Evolutionary conservation across 352 stramenopile species (phyloP).

Genomic region (Achlya hypogyna): DNA sequence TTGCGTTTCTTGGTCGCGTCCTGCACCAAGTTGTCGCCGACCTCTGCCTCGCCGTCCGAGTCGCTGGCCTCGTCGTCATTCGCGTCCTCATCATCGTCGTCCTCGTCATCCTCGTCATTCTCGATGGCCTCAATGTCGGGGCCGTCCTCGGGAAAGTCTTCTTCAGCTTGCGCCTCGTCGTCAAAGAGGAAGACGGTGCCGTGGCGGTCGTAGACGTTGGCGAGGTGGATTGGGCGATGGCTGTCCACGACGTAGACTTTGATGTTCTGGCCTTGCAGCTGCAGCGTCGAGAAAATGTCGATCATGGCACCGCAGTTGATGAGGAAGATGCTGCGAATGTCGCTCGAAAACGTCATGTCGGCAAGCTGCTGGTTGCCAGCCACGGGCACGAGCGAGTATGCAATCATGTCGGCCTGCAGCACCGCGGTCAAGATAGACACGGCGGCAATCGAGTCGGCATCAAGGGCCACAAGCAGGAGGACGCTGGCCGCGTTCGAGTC

Average conservation of each 20-base stretch:
- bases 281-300: constrained; percentile 83
- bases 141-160: constrained; percentile 77
- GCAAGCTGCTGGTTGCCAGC: constrained; percentile 79
- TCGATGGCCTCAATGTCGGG: constrained; percentile 57
- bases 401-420: constrained; percentile 65
- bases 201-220: constrained; percentile 89
- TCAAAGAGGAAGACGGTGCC: constrained; percentile 80
- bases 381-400: constrained; percentile 65
- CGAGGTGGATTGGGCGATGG: constrained; percentile 92
- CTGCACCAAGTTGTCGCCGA: constrained; percentile 26
- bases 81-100: constrained; percentile 42
- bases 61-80: constrained; percentile 46
- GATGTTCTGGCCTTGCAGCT: constrained; percentile 39
- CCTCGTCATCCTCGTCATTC: constrained; percentile 54
- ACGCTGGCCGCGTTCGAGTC: constrained; percentile 68
- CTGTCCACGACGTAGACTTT: constrained; percentile 94
- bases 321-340: constrained; percentile 87
- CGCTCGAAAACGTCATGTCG: constrained; percentile 30
- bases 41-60: constrained; percentile 34
- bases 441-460: constrained; percentile 92
- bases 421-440: constrained; percentile 88
- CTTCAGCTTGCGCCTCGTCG: constrained; percentile 51
- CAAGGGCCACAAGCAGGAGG: constrained; percentile 88
- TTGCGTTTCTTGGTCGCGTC: constrained; percentile 28
- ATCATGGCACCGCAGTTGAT: constrained; percentile 92